A percentile compares a stretch with the other conserved stretches of the same genome.
These are phyloP conservation scores for Globisporangium sylvaticum DNA, from an alignment of 352 stramenopile genomes.

Conservation along the genomic window DNA sequence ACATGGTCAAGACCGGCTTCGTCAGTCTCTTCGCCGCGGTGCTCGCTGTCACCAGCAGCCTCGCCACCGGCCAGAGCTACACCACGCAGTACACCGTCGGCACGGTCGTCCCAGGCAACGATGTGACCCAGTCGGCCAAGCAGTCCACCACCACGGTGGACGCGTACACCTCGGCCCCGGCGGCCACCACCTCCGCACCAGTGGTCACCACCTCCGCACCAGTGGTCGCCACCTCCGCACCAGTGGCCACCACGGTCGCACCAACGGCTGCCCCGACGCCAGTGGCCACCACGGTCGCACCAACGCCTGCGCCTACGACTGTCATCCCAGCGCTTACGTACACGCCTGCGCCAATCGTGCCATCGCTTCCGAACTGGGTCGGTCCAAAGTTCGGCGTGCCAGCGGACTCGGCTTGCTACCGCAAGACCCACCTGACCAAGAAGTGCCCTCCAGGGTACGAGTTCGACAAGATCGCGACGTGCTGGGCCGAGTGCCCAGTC, in stretches of 20 bases:
- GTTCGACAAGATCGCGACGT: constrained; percentile 42
- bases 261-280: not conserved
- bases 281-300: not conserved
- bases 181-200: no score
- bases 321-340: not conserved
- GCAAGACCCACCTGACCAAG: constrained; percentile 20
- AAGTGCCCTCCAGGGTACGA: constrained; percentile 21
- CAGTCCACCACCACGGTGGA: not conserved
- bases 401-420: constrained; percentile 20
- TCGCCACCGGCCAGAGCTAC: constrained; percentile 1
- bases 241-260: not conserved
- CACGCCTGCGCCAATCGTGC: not conserved
- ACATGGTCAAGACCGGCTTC: constrained; percentile 13
- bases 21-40: constrained; percentile 6
- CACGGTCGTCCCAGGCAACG: constrained; percentile 1
- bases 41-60: constrained; percentile 3
- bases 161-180: constrained; percentile 1
- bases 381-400: constrained; percentile 18
- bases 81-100: constrained; percentile 4
- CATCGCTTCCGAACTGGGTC: constrained; percentile 20
- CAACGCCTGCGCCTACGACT: not conserved
- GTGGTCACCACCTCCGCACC: not conserved
- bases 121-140: not conserved
- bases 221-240: not conserved
- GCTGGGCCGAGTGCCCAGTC: constrained; percentile 68